Base-by-base conservation (phyloP, 2,329 filamentous ascomycete species). In the Pestalotiopsis sp. region DNA sequence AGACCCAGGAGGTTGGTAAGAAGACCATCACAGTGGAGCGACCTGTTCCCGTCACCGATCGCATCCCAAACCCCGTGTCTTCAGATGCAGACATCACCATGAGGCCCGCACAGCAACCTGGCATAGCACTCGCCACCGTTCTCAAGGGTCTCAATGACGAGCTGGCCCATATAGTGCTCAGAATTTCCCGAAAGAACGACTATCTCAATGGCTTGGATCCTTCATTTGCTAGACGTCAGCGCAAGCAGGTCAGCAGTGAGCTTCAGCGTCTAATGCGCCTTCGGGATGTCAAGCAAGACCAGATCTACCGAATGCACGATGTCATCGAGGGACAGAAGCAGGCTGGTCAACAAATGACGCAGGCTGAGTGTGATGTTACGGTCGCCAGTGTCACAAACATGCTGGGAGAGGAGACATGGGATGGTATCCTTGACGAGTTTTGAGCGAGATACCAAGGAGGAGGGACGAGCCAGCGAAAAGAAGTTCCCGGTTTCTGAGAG, bases 111-210 rank as follows among this genome's bases (percentile, higher is more conserved):
- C 91, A 93, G 75, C 83, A 89, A 1, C 94, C 94, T 0, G 89
- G 87, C 4, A 81, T 91, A 58, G 94, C 94, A 11, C 87, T 97
- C 27, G 92, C 92, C 7, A 89, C 91, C n/a, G 92, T 97, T 25
- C 91, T 97, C 78, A 96, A 97, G 80, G 87, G 90, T 7, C 83
- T 97, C 3, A 86, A 93, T 73, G 94, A 97, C 77, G 94, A 97
- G 78, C 87, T 95, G 59, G 86, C 87, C 13, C 93, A 97, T 77
- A 81, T 97, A 66, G 92, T 93, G 79, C 85, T 92, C 72, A 86
- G 91, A 74, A 86, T 94, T n/a, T 83, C 86, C 0, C 80, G 85
- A 41, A 86, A 89, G 69, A 88, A 92, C 74, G 84, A 84, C 3
- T 81, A 86, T 49, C 94, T 94, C 79, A 89, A 90, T 72, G 83